phyloP scores from a whole-genome alignment of 2,329 filamentous ascomycete species.

The Epichloe gansuensis region DNA sequence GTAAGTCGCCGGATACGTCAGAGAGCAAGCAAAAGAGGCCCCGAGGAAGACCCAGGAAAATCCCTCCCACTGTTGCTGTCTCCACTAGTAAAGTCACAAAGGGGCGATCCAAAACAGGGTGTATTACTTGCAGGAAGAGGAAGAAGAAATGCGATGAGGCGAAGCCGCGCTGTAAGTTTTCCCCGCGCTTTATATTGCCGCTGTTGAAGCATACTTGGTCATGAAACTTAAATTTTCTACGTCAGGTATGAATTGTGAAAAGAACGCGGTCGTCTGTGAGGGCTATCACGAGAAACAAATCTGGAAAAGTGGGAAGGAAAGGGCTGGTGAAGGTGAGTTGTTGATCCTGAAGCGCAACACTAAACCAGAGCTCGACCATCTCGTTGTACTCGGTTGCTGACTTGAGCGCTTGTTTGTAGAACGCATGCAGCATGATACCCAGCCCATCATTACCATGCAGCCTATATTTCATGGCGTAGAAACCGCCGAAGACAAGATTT shows the following conservation, averaged over 20 bases:
- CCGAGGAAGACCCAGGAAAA: slow-evolving; percentile 71
- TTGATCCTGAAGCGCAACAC: neutral
- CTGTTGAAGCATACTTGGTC: neutral
- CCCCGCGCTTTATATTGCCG: neutral
- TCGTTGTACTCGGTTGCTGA: neutral
- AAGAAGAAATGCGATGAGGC: slow-evolving; percentile 65
- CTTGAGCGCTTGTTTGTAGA: slow-evolving; percentile 20
- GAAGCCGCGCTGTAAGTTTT: slow-evolving; percentile 45
- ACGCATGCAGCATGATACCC: slow-evolving; percentile 32
- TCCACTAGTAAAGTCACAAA: slow-evolving; percentile 61
- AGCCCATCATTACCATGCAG: slow-evolving; percentile 44
- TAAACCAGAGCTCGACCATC: neutral
- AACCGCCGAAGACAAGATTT: slow-evolving; percentile 62
- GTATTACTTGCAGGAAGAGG: slow-evolving; percentile 52
- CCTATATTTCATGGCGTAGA: slow-evolving; percentile 71
- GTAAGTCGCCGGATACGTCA: slow-evolving; percentile 12
- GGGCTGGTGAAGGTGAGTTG: slow-evolving; percentile 49
- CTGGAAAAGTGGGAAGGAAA: slow-evolving; percentile 78
- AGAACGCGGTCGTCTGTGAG: slow-evolving; percentile 85
- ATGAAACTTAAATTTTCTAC: neutral
- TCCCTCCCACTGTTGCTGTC: slow-evolving; percentile 49
- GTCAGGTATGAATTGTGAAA: slow-evolving; percentile 73
- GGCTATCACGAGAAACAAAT: slow-evolving; percentile 77
- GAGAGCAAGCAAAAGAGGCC: slow-evolving; percentile 46
- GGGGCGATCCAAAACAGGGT: slow-evolving; percentile 58